A percentile compares a stretch with the other conserved stretches of the same genome.
phyloP scores from a whole-genome alignment of 345 rosid species.

The Adansonia digitata region DNA sequence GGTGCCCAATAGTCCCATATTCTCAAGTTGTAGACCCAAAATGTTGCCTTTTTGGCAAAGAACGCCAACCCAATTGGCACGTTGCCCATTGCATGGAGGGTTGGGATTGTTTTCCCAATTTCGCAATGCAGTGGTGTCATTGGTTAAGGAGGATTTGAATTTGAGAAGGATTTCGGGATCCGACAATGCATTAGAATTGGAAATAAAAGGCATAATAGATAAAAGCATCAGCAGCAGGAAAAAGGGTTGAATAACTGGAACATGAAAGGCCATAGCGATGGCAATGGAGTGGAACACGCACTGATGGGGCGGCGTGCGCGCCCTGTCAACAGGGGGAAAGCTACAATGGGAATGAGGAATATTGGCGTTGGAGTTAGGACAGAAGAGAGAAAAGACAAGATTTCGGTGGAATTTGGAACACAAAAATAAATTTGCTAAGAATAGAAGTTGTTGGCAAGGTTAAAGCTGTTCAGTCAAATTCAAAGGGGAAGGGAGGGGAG shows the following conservation, averaged over 20 bases:
- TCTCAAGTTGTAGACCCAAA: conserved; percentile 63
- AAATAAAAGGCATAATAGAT: background rate
- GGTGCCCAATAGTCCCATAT: conserved; percentile 48
- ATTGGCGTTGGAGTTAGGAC: background rate
- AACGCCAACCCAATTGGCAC: conserved; percentile 56
- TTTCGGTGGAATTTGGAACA: conserved; percentile 18
- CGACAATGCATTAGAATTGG: conserved; percentile 22
- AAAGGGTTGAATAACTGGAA: background rate
- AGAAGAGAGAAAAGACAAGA: conserved; percentile 8
- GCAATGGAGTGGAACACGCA: conserved; percentile 34
- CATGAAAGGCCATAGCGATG: conserved; percentile 11
- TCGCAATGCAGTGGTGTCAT: conserved; percentile 26
- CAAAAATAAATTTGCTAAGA: conserved; percentile 21
- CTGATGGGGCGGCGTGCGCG: conserved; percentile 53
- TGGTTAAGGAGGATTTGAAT: conserved; percentile 49
- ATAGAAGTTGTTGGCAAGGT: conserved; percentile 12
- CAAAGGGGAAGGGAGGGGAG: too few relatives aligned
- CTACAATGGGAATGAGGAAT: conserved; percentile 16
- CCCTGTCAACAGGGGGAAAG: conserved; percentile 45
- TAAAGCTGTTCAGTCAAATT: background rate
- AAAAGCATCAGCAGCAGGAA: conserved; percentile 3
- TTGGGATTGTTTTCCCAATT: conserved; percentile 32
- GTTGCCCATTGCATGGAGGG: conserved; percentile 30
- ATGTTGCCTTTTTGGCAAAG: conserved; percentile 38
- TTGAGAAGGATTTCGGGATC: conserved; percentile 49